phyloP scores from a whole-genome alignment of 345 rosid genomes.

The Eucalyptus regnans region DNA sequence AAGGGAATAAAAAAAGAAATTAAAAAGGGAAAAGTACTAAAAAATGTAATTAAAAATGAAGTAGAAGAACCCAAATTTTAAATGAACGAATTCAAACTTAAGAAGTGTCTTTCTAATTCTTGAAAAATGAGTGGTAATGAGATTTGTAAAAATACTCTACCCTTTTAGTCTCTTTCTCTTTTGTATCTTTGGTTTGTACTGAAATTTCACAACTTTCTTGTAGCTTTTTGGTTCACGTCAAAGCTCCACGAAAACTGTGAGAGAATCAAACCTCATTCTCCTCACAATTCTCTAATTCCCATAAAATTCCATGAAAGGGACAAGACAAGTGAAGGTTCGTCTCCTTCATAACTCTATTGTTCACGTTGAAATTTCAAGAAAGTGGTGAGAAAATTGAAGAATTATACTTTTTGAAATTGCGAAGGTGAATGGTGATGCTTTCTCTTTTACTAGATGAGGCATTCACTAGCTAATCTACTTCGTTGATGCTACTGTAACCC shows the following conservation, averaged over 20 bases:
- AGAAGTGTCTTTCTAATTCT: neutral
- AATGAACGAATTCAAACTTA: neutral
- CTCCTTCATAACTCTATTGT: neutral
- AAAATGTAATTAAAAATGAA: neutral
- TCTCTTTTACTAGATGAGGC: neutral
- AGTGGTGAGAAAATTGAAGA: neutral
- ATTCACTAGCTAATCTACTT: neutral
- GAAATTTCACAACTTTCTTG: neutral
- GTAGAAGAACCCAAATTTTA: neutral
- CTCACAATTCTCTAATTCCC: neutral
- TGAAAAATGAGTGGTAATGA: neutral
- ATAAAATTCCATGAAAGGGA: neutral
- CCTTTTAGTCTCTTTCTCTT: neutral
- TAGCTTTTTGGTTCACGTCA: neutral
- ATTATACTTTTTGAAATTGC: no score
- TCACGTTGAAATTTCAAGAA: neutral
- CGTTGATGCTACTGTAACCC: fast-evolving
- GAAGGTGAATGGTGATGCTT: neutral
- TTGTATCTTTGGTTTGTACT: neutral
- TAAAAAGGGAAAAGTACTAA: no score
- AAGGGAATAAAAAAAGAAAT: neutral
- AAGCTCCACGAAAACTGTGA: neutral
- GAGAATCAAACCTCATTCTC: neutral
- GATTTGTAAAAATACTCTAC: no score
- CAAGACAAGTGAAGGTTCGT: neutral